A percentile compares a stretch with the other conserved stretches of the same genome.
Evolutionary conservation across 2,329 filamentous ascomycete genomes (phyloP).

Genomic region (Escovopsis sp.): DNA sequence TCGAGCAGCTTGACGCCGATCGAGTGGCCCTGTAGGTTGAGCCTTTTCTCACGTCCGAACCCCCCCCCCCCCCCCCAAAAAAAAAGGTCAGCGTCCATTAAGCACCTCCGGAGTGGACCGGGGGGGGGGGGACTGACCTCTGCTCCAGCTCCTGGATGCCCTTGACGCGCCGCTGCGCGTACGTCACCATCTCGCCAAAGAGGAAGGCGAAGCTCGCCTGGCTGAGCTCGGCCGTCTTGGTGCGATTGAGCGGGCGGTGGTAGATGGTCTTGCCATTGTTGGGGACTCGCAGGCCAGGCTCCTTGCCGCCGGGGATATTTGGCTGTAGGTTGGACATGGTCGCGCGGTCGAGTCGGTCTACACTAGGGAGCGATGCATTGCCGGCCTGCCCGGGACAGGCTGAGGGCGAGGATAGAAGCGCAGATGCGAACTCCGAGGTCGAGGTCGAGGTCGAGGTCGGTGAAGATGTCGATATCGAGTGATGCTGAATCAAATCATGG

Average conservation of each 20-base stretch:
- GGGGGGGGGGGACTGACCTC: conserved; percentile 38
- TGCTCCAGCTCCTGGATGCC: conserved; percentile 91
- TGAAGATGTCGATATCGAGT: neutral
- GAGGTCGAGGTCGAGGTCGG: no score
- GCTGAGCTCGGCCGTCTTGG: conserved; percentile 76
- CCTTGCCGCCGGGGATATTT: conserved; percentile 30
- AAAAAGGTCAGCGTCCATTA: neutral
- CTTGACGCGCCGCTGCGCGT: conserved; percentile 79
- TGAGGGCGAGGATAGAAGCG: no score
- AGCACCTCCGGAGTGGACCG: neutral
- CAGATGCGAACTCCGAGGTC: no score
- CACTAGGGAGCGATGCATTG: conserved; percentile 3
- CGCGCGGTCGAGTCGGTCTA: neutral
- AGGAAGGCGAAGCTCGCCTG: conserved; percentile 91
- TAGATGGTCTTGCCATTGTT: conserved; percentile 96
- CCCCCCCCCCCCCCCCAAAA: no score
- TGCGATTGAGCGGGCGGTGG: conserved; percentile 84
- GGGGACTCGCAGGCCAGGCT: conserved; percentile 65
- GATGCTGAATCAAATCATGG: no score
- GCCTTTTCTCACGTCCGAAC: conserved; percentile 29
- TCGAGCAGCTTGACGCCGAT: conserved; percentile 91
- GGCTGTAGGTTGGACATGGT: conserved; percentile 37
- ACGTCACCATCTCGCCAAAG: conserved; percentile 92
- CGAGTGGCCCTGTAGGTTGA: conserved; percentile 84
- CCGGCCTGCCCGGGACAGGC: neutral